Percentiles rank a stretch among this genome's conserved stretches.
Evolutionary conservation across 805 yeast species (phyloP).

Genomic region (Metschnikowia shivogae): DNA sequence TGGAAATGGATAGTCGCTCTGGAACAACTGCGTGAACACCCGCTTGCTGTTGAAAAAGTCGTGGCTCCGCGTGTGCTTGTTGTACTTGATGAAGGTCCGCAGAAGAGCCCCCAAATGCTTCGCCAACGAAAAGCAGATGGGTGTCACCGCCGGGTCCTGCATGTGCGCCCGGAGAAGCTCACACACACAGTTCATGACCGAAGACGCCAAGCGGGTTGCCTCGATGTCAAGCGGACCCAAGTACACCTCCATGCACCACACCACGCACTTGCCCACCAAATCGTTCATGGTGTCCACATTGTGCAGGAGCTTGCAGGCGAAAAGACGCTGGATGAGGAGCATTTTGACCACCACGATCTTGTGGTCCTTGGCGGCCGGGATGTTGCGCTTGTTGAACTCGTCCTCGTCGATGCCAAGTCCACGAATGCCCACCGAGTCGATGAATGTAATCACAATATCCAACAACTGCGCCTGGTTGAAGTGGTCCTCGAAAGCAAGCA

Average conservation of each 20-base stretch:
- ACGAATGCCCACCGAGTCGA: constrained; percentile 53
- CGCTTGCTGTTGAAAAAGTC: constrained; percentile 55
- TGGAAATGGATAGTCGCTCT: constrained; percentile 58
- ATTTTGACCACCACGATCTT: constrained; percentile 54
- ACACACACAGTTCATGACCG: constrained; percentile 51
- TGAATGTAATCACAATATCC: constrained; percentile 40
- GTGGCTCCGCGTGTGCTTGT: constrained; percentile 45
- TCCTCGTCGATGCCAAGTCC: constrained; percentile 49
- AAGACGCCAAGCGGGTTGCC: constrained; percentile 59
- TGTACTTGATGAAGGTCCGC: constrained; percentile 47
- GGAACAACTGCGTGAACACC: constrained; percentile 67
- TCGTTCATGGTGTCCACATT: constrained; percentile 20
- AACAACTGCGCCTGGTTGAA: constrained; percentile 39
- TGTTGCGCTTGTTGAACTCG: constrained; percentile 14
- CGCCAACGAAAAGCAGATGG: constrained; percentile 45
- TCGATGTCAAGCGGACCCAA: constrained; percentile 50
- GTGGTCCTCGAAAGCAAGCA: constrained; percentile 41
- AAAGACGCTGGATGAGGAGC: constrained; percentile 54
- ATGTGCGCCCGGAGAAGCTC: constrained; percentile 33
- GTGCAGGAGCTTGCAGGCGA: constrained; percentile 35
- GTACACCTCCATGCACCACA: constrained; percentile 58
- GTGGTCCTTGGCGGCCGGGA: constrained; percentile 47
- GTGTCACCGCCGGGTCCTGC: constrained; percentile 23
- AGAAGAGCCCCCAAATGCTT: constrained; percentile 55
- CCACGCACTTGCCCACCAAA: constrained; percentile 45